Percentiles rank a stretch among this genome's conserved stretches.
Conservation (phyloP, 768 basidiomycete species). For the Boletus coccyginus region DNA sequence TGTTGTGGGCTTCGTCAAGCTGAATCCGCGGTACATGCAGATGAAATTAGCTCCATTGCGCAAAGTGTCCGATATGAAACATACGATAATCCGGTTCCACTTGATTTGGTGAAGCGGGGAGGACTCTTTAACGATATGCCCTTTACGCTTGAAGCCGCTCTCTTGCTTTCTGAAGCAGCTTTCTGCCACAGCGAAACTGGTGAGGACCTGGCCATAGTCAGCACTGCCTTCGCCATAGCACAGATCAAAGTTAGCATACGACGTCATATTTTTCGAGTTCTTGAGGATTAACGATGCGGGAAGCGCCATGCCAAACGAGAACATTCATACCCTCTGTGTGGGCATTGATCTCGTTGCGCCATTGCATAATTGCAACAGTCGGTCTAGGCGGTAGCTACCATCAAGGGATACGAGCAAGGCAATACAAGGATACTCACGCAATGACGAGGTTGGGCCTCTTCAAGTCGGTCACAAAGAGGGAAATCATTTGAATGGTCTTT, state of each 20-base stretch:
- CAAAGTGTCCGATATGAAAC: slow-evolving; percentile 24
- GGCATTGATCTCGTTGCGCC: slow-evolving; percentile 89
- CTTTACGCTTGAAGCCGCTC: slow-evolving; percentile 86
- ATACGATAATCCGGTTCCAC: slow-evolving; percentile 79
- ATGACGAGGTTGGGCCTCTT: slow-evolving; percentile 86
- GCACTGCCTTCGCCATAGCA: neutral
- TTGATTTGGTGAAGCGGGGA: slow-evolving; percentile 80
- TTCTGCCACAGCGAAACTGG: slow-evolving; percentile 87
- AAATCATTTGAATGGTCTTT: slow-evolving; percentile 96
- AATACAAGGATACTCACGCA: slow-evolving; percentile 55
- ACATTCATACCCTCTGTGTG: slow-evolving; percentile 85
- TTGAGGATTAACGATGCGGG: slow-evolving; percentile 61
- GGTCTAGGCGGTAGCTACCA: slow-evolving; percentile 30
- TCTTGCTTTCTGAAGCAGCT: slow-evolving; percentile 92
- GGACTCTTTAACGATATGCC: slow-evolving; percentile 79
- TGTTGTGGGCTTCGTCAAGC: slow-evolving; percentile 97
- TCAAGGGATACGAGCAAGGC: neutral
- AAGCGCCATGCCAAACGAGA: slow-evolving; percentile 88
- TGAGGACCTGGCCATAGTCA: slow-evolving; percentile 57
- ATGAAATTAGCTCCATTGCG: neutral
- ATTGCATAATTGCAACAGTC: slow-evolving; percentile 66
- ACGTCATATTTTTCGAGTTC: slow-evolving; percentile 86
- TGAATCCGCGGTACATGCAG: slow-evolving; percentile 24
- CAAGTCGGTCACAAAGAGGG: slow-evolving; percentile 77
- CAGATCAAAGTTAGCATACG: slow-evolving; percentile 39